Conservation (phyloP, 768 basidiomycete species). For the Zangia roseola region DNA sequence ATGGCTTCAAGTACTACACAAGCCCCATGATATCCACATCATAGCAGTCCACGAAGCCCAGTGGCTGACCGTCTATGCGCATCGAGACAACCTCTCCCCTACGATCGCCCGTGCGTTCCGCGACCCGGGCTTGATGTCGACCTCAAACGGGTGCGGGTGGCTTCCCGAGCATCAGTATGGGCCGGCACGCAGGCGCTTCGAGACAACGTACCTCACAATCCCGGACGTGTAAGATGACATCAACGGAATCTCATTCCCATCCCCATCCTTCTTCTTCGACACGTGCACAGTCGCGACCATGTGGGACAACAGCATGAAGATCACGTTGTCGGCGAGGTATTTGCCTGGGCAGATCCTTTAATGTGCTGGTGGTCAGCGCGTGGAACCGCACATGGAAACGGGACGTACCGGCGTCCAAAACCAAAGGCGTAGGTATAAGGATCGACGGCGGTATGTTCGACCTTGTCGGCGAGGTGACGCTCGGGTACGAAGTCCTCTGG, state of each 20-base stretch:
- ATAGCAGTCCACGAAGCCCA: too few relatives aligned
- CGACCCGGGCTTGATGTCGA: conserved; percentile 12
- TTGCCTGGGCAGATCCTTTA: conserved; percentile 14
- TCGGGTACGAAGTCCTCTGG: conserved; percentile 14
- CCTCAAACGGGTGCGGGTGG: conserved; percentile 9
- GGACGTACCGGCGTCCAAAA: conserved; percentile 11
- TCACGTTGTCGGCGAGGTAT: conserved; percentile 10
- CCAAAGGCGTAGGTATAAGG: conserved; percentile 15
- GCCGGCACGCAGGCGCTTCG: not conserved
- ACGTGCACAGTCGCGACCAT: conserved; percentile 10
- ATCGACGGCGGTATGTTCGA: conserved; percentile 9
- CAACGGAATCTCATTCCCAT: conserved; percentile 8
- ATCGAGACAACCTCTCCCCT: conserved; percentile 1
- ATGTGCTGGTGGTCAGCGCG: not conserved
- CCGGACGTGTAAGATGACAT: conserved; percentile 3
- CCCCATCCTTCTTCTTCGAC: conserved; percentile 5
- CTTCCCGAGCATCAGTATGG: not conserved
- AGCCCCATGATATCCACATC: too few relatives aligned
- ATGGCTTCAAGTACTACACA: too few relatives aligned
- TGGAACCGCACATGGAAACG: not conserved
- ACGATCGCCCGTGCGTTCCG: conserved; percentile 3
- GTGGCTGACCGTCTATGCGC: too few relatives aligned
- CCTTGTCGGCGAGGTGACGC: conserved; percentile 7
- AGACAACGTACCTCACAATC: conserved; percentile 7
- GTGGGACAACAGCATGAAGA: conserved; percentile 10